phyloP scores from a whole-genome alignment of 2,329 filamentous ascomycete species.

The Paracoccidioides brasiliensis region DNA sequence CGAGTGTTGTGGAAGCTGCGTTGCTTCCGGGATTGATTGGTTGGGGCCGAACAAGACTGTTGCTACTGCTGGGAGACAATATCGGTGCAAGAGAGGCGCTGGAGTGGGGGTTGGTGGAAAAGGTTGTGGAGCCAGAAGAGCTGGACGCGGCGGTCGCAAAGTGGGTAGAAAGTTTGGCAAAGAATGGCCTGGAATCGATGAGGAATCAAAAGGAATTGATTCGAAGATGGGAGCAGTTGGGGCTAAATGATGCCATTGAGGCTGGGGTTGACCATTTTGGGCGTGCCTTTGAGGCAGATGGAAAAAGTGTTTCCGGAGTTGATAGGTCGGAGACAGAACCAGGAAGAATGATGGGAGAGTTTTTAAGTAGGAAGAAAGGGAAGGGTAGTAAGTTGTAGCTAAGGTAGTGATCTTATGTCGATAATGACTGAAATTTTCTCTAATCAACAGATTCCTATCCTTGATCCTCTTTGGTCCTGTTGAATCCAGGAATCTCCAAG shows the following conservation, averaged over 20 bases:
- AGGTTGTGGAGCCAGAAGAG: slow-evolving; percentile 17
- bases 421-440: not conserved
- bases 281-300: slow-evolving; percentile 10
- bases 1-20: slow-evolving; percentile 28
- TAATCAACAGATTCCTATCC: too few relatives aligned
- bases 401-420: not conserved
- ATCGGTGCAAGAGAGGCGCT: slow-evolving; percentile 21
- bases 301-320: not conserved
- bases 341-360: slow-evolving; percentile 6
- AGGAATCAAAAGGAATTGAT: slow-evolving; percentile 22
- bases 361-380: slow-evolving; percentile 4
- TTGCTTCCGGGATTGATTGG: slow-evolving; percentile 26
- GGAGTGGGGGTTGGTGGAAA: slow-evolving; percentile 26
- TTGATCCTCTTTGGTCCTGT: not conserved
- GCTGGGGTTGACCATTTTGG: slow-evolving; percentile 19
- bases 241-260: slow-evolving; percentile 14
- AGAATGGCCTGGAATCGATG: slow-evolving; percentile 21
- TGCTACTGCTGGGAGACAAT: slow-evolving; percentile 26
- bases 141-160: slow-evolving; percentile 21
- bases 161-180: slow-evolving; percentile 20
- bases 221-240: slow-evolving; percentile 17
- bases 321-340: slow-evolving; percentile 1
- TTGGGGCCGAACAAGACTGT: slow-evolving; percentile 23
- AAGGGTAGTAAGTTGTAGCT: slow-evolving; percentile 2
- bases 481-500: not conserved